phyloP scores from a whole-genome alignment of 208 protist genomes.

The Hexamita inflata region DNA sequence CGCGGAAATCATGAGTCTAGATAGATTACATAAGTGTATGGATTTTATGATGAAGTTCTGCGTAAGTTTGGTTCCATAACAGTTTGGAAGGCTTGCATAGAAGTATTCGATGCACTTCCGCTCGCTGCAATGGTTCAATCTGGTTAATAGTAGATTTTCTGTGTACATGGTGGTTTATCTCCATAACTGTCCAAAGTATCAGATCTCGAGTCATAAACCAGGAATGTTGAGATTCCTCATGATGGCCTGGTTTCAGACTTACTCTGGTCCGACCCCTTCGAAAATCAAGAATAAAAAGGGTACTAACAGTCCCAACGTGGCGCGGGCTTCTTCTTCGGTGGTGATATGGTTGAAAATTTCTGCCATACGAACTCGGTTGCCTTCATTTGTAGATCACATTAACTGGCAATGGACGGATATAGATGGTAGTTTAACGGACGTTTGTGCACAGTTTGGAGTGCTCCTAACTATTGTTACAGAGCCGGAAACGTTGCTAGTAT shows the following conservation, averaged over 20 bases:
- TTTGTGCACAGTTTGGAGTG: conserved; percentile 79
- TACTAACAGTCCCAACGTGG: conserved; percentile 71
- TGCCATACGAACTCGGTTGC: conserved; percentile 22
- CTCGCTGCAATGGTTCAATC: conserved; percentile 90
- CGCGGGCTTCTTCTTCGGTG: conserved; percentile 96
- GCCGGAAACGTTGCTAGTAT: conserved; percentile 93
- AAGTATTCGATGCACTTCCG: conserved; percentile 96
- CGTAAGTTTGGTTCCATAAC: conserved; percentile 95
- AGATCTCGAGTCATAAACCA: background rate
- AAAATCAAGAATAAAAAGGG: conserved; percentile 78
- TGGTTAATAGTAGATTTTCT: conserved; percentile 74
- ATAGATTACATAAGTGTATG: conserved; percentile 68
- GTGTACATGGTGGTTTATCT: conserved; percentile 39
- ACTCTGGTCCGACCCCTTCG: conserved; percentile 53
- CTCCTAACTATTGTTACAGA: conserved; percentile 81
- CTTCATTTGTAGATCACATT: conserved; percentile 56
- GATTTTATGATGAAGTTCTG: conserved; percentile 97
- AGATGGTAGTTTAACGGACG: conserved; percentile 72
- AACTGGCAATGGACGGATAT: conserved; percentile 83
- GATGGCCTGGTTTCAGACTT: conserved; percentile 59
- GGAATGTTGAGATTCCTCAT: conserved; percentile 49
- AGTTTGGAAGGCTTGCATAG: conserved; percentile 97
- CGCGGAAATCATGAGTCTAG: conserved; percentile 44
- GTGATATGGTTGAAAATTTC: conserved; percentile 66
- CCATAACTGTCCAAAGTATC: conserved; percentile 16